These are phyloP conservation scores for Suillus placidus DNA, from an alignment of 768 basidiomycete genomes.

Conservation along the genomic window DNA sequence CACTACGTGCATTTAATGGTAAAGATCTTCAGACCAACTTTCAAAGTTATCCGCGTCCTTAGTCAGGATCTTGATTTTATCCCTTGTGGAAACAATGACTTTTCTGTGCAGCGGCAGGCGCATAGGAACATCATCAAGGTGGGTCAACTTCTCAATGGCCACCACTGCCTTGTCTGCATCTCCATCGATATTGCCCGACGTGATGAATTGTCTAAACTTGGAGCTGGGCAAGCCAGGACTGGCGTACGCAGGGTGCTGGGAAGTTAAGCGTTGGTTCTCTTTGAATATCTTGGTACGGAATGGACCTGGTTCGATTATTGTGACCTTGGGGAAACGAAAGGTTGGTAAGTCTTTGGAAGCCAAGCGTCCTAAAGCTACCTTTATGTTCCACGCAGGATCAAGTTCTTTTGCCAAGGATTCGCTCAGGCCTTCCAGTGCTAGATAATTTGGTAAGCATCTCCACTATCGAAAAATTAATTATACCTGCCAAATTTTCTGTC, in stretches of 20 bases:
- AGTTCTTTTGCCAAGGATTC: slow-evolving; percentile 39
- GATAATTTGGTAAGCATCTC: neutral
- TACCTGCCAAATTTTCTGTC: slow-evolving; percentile 11
- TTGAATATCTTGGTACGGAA: slow-evolving; percentile 16
- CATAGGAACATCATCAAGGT: slow-evolving; percentile 14
- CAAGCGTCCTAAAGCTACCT: slow-evolving; percentile 25
- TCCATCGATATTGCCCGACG: slow-evolving; percentile 5
- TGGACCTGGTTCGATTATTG: slow-evolving; percentile 15
- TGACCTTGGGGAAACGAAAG: slow-evolving; percentile 3
- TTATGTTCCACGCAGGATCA: slow-evolving; percentile 47
- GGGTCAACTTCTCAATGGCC: slow-evolving; percentile 11
- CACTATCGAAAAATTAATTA: neutral
- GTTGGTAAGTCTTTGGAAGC: neutral
- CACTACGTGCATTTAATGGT: neutral
- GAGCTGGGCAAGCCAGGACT: slow-evolving; percentile 10
- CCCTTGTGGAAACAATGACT: slow-evolving; percentile 4
- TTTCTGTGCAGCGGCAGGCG: slow-evolving; percentile 15
- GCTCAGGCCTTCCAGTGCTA: slow-evolving; percentile 37
- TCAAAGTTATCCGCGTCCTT: slow-evolving; percentile 7
- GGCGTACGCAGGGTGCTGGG: slow-evolving; percentile 14
- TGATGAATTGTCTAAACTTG: slow-evolving; percentile 1
- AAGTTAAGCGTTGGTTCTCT: neutral
- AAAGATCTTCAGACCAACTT: slow-evolving; percentile 14
- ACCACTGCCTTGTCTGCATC: slow-evolving; percentile 15
- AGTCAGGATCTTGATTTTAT: slow-evolving; percentile 7